Evolutionary conservation across 225 moss, liverwort and hornwort species (phyloP).

Genomic region (Bryum argenteum): DNA sequence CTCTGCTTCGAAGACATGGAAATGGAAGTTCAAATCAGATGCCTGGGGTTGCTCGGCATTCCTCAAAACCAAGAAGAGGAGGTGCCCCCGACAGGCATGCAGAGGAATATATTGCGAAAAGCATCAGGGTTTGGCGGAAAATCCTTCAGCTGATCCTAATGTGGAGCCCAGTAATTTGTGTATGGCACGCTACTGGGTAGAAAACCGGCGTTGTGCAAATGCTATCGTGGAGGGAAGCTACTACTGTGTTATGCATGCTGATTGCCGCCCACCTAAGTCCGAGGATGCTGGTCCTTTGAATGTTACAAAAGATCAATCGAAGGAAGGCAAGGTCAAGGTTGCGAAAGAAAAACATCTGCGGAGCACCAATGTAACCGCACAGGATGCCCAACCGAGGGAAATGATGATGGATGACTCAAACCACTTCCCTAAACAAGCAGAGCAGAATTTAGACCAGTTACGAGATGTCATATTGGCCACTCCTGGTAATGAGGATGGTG

Average conservation of each 20-base stretch:
- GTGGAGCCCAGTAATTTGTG: conserved; percentile 68
- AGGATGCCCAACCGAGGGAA: conserved; percentile 67
- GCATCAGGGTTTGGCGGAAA: conserved; percentile 70
- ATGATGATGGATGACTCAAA: conserved; percentile 62
- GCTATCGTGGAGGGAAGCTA: conserved; percentile 61
- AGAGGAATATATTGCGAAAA: conserved; percentile 85
- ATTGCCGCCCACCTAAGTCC: conserved; percentile 55
- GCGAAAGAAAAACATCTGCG: conserved; percentile 63
- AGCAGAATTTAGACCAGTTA: conserved; percentile 47
- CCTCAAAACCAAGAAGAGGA: conserved; percentile 81
- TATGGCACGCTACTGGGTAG: conserved; percentile 71
- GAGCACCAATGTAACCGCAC: conserved; percentile 77
- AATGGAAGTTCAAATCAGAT: conserved; percentile 71
- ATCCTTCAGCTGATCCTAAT: conserved; percentile 50
- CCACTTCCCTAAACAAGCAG: conserved; percentile 54
- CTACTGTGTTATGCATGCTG: conserved; percentile 64
- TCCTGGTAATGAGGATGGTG: conserved; percentile 39
- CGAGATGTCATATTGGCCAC: conserved; percentile 30
- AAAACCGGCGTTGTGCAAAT: conserved; percentile 67
- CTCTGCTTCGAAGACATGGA: conserved; percentile 64
- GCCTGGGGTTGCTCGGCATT: conserved; percentile 83
- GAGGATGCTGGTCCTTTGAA: conserved; percentile 48
- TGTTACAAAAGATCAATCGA: conserved; percentile 42
- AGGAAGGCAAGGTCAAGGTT: conserved; percentile 49
- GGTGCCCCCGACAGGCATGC: conserved; percentile 80